Conservation (phyloP, 352 stramenopile genomes). For the Globisporangium barbulae region DNA sequence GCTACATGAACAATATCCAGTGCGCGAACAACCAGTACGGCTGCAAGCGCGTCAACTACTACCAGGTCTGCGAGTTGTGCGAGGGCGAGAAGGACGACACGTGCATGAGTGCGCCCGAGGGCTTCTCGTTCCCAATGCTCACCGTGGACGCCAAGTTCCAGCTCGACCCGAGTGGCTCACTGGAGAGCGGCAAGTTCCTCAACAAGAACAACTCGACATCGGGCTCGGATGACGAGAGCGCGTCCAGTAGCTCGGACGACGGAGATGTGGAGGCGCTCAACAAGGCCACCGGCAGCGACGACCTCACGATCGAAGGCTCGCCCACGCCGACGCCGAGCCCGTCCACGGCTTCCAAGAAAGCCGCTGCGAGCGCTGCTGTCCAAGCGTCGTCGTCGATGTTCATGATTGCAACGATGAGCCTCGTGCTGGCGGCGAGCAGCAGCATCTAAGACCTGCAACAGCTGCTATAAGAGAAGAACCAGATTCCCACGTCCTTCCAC, state of each 20-base stretch:
- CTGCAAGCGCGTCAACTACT: constrained; percentile 57
- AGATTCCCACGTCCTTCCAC: no score
- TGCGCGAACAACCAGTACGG: constrained; percentile 42
- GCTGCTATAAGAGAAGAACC: neutral
- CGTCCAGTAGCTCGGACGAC: neutral
- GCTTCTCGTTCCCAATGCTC: constrained; percentile 50
- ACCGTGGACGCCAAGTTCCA: constrained; percentile 23
- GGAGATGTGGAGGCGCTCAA: neutral
- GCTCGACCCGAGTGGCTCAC: constrained; percentile 10
- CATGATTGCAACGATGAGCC: neutral
- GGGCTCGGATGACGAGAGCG: constrained; percentile 8
- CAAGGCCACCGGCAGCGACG: neutral
- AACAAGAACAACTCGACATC: constrained; percentile 10
- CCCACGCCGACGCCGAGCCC: neutral
- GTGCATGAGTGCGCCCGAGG: constrained; percentile 33
- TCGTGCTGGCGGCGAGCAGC: neutral
- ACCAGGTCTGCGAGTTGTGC: constrained; percentile 64
- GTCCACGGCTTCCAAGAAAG: constrained; percentile 2
- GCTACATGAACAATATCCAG: constrained; percentile 57
- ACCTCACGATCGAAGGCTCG: constrained; percentile 2
- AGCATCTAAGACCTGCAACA: neutral
- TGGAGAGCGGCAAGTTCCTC: constrained; percentile 9
- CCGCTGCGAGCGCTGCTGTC: neutral
- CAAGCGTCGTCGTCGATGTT: neutral
- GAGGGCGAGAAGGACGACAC: constrained; percentile 16